These are phyloP conservation scores for Pythium dissimile DNA, from an alignment of 352 stramenopile species.

Conservation along the genomic window DNA sequence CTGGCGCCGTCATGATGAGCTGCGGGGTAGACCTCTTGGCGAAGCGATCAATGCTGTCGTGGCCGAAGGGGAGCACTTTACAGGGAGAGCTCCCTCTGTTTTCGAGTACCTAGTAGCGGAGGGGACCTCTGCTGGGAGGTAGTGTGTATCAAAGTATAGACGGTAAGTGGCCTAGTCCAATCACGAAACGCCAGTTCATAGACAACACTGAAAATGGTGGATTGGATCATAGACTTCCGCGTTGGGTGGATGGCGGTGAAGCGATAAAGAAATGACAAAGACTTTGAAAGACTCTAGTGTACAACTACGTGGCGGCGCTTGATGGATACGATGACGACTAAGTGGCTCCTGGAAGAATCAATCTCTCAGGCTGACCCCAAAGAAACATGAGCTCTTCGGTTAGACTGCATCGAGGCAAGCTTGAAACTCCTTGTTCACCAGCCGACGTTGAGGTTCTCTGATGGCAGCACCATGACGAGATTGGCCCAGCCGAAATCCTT, in stretches of 20 bases:
- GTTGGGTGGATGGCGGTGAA: too few species aligned
- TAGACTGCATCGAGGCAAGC: too few species aligned
- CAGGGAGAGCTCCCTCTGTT: slow-evolving; percentile 6
- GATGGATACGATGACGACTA: too few species aligned
- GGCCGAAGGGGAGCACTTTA: slow-evolving; percentile 15
- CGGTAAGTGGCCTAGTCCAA: slow-evolving; percentile 16
- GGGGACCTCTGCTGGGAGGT: neutral
- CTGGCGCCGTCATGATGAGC: slow-evolving; percentile 71
- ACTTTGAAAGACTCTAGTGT: neutral
- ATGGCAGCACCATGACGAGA: slow-evolving; percentile 71
- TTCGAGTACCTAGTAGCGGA: neutral
- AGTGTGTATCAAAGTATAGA: neutral
- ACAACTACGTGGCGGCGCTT: neutral
- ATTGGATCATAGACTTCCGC: neutral
- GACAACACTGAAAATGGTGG: too few species aligned
- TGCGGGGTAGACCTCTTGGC: neutral
- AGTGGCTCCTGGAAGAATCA: too few species aligned
- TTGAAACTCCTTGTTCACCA: slow-evolving; percentile 60
- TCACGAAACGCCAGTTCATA: slow-evolving; percentile 30
- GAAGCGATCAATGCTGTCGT: slow-evolving; percentile 17
- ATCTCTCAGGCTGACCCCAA: too few species aligned
- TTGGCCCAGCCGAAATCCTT: slow-evolving; percentile 80
- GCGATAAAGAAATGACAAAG: neutral
- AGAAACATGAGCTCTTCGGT: neutral
- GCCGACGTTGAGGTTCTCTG: slow-evolving; percentile 58